phyloP scores from a whole-genome alignment of 495 filamentous ascomycete species.

The Neurospora sp. region DNA sequence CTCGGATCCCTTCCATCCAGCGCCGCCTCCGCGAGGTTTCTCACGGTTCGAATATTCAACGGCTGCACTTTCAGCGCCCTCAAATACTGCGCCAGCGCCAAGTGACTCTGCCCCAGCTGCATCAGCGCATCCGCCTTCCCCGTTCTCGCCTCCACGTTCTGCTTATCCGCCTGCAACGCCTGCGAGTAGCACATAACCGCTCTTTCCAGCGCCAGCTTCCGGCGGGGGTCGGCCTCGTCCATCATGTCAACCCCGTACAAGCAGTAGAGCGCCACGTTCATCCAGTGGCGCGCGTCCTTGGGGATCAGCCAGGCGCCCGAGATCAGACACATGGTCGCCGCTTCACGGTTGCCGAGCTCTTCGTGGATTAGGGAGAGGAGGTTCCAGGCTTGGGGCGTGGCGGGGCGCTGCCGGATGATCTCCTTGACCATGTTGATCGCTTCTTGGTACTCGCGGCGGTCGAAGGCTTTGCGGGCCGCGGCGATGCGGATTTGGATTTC shows the following conservation, averaged over 20 bases:
- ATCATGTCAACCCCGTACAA: conserved; percentile 43
- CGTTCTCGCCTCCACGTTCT: conserved; percentile 31
- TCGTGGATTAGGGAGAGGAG: conserved; percentile 63
- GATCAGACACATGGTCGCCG: conserved; percentile 57
- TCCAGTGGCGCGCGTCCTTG: conserved; percentile 58
- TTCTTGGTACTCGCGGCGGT: conserved; percentile 52
- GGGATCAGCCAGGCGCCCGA: conserved; percentile 64
- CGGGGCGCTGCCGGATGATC: conserved; percentile 73
- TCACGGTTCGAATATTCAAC: conserved; percentile 50
- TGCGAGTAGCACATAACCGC: conserved; percentile 61
- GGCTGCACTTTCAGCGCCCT: conserved; percentile 48
- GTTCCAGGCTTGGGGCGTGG: conserved; percentile 70
- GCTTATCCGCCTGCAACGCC: conserved; percentile 56
- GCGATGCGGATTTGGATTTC: conserved; percentile 65
- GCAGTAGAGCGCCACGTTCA: conserved; percentile 54
- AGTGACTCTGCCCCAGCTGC: conserved; percentile 39
- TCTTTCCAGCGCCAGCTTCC: conserved; percentile 39
- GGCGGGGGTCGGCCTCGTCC: conserved; percentile 38
- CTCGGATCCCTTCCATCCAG: conserved; percentile 44
- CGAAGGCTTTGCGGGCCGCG: conserved; percentile 61
- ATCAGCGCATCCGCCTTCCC: conserved; percentile 26
- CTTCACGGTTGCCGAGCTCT: conserved; percentile 55
- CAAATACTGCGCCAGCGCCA: conserved; percentile 54
- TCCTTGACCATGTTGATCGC: conserved; percentile 53
- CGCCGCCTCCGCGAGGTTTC: conserved; percentile 54